These are phyloP conservation scores for Pyrenochaeta sp. DNA, from an alignment of 2,329 filamentous ascomycete species.

Conservation along the genomic window DNA sequence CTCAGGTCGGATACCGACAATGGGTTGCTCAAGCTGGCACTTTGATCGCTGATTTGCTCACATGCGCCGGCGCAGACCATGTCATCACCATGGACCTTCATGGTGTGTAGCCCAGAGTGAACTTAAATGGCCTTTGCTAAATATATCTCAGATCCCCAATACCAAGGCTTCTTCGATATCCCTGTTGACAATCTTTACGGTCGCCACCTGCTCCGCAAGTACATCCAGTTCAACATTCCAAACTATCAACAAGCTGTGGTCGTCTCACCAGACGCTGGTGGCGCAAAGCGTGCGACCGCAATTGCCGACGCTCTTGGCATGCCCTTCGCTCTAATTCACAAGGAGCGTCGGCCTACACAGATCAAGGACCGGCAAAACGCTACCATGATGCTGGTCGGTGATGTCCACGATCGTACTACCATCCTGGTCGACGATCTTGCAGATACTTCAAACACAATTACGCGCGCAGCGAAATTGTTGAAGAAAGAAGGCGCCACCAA, in stretches of 20 bases:
- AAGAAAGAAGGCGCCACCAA: conserved; percentile 90
- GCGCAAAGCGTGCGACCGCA: conserved; percentile 92
- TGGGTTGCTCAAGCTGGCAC: conserved; percentile 99
- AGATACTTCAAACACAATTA: conserved; percentile 97
- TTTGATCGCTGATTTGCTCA: conserved; percentile 90
- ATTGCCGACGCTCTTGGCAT: conserved; percentile 93
- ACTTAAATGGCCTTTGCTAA: conserved; percentile 10
- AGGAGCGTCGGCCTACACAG: conserved; percentile 89
- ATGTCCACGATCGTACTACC: conserved; percentile 79
- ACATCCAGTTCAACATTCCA: conserved; percentile 80
- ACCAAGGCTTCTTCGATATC: conserved; percentile 98
- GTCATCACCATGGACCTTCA: conserved; percentile 94
- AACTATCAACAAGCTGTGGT: conserved; percentile 87
- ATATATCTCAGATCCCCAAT: conserved; percentile 81
- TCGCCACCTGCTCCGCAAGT: conserved; percentile 72
- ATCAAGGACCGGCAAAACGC: conserved; percentile 81
- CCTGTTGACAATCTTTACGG: conserved; percentile 98
- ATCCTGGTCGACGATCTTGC: conserved; percentile 94
- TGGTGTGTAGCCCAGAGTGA: conserved; percentile 13
- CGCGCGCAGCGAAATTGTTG: conserved; percentile 91
- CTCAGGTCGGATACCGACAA: conserved; percentile 94
- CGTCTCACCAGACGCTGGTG: conserved; percentile 94
- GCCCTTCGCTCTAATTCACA: conserved; percentile 97
- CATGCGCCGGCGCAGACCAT: conserved; percentile 94
- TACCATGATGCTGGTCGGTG: conserved; percentile 94